Base-by-base conservation (phyloP, 257 asterid genomes). In the Rhazya stricta region DNA sequence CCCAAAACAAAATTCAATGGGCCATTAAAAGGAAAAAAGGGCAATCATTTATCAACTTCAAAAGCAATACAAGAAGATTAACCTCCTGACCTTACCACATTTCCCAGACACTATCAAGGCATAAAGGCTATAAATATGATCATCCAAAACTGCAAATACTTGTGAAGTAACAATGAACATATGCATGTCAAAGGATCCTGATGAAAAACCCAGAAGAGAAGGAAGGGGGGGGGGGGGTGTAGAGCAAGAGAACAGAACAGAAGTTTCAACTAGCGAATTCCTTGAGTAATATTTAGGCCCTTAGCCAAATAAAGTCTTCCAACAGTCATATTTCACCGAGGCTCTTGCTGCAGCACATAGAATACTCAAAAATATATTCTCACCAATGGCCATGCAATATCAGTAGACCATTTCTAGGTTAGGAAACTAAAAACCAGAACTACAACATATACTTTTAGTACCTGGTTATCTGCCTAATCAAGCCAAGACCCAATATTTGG, bases 381-480 rank as follows among this genome's bases (percentile, higher is more conserved):
- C 30, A 19, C 48, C 46, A 66, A 66, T 18, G 45, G 45, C 42
- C 13, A 34, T 27, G 45, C 25, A 32, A 66, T 66, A 63, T 15
- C n/a, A 23, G 12, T 13, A 27, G 50, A 37, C 48, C 50, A 36
- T 66, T 21, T 9, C 71, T 34, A 63, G n/a, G 71, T 66, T 66
- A 37, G 50, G 23, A 66, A 41, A 21, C 8, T 6, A 23, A 9
- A 37, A 37, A 39, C 9, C 5, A 32, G 18, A 65, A 65, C 70
- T 37, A 65, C 70, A 21, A 36, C 70, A 65, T 63, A 63, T 36
- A 21, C 13, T 9, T 36, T 65, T 19, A 82, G 70, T 80, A 86
- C 85, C 83, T 41, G 82, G 78, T 61, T 72, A 68, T 79, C 63
- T 37, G 81, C 83, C 83, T 77, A 81, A 82, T 72, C 80, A 85